phyloP scores from a whole-genome alignment of 768 basidiomycete species.

The Hygrophoropsis aurantiaca region DNA sequence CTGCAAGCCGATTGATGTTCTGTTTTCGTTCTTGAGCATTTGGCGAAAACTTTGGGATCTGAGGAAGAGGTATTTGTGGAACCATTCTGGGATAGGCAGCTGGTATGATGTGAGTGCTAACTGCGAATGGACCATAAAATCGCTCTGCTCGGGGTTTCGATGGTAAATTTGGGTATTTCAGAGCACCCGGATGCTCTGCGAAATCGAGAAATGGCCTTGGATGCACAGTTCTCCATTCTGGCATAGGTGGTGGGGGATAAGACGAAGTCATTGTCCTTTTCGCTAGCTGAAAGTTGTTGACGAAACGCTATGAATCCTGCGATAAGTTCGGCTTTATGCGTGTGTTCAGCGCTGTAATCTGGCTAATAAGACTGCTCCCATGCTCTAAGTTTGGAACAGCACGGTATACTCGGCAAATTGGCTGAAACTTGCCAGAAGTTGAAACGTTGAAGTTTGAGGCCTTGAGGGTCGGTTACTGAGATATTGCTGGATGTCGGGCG shows the following conservation, averaged over 20 bases:
- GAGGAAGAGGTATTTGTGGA: slow-evolving; percentile 21
- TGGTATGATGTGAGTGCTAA: slow-evolving; percentile 30
- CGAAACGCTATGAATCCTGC: too few relatives aligned
- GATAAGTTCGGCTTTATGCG: too few relatives aligned
- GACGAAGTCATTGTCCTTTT: slow-evolving; percentile 1
- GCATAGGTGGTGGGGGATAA: slow-evolving; percentile 16
- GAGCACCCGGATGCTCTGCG: slow-evolving; percentile 8
- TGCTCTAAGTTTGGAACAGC: too few relatives aligned
- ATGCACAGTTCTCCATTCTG: slow-evolving; percentile 16
- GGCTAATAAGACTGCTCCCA: too few relatives aligned
- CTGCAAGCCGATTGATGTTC: slow-evolving; percentile 10
- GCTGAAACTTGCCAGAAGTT: too few relatives aligned
- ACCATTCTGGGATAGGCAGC: slow-evolving; percentile 24
- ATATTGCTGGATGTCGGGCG: too few relatives aligned
- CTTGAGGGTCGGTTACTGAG: too few relatives aligned
- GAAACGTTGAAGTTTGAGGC: too few relatives aligned
- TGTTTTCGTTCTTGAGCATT: slow-evolving; percentile 9
- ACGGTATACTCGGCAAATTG: too few relatives aligned
- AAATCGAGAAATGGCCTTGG: slow-evolving; percentile 22
- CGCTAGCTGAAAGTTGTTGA: too few relatives aligned
- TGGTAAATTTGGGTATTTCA: slow-evolving; percentile 17
- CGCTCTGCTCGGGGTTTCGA: slow-evolving; percentile 13
- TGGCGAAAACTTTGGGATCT: slow-evolving; percentile 13
- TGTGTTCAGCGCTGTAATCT: too few relatives aligned
- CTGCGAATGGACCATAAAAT: slow-evolving; percentile 19